Percentiles rank a stretch among this genome's conserved stretches.
phyloP scores from a whole-genome alignment of 805 yeast genomes.

The Metschnikowia cerradonensis region DNA sequence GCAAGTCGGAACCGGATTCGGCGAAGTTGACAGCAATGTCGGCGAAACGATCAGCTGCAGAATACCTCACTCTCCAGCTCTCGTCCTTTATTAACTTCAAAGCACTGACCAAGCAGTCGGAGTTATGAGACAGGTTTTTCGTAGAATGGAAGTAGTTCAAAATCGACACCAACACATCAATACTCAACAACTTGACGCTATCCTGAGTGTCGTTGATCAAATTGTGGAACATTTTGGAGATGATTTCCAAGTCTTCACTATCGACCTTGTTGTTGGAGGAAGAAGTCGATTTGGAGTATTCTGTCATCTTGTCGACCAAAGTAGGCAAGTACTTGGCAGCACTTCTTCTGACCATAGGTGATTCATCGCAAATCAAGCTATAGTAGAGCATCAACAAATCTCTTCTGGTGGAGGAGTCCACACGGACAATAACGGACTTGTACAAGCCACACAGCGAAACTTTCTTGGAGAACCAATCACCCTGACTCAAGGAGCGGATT shows the following conservation, averaged over 20 bases:
- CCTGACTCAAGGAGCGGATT: constrained; percentile 72
- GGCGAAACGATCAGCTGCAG: constrained; percentile 93
- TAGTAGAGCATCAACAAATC: constrained; percentile 64
- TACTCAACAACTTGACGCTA: constrained; percentile 84
- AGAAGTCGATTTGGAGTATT: constrained; percentile 39
- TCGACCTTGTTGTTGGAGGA: constrained; percentile 31
- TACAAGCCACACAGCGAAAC: constrained; percentile 90
- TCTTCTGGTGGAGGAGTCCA: constrained; percentile 50
- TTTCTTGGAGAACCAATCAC: constrained; percentile 92
- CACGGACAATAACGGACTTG: constrained; percentile 61
- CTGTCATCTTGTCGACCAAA: constrained; percentile 53
- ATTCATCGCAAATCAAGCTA: constrained; percentile 79
- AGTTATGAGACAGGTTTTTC: constrained; percentile 54
- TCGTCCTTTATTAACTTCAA: constrained; percentile 76
- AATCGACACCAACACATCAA: constrained; percentile 83
- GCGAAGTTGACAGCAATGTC: constrained; percentile 63
- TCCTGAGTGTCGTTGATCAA: constrained; percentile 87
- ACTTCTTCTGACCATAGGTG: constrained; percentile 96
- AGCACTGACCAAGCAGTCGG: constrained; percentile 61
- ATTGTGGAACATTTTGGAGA: constrained; percentile 77
- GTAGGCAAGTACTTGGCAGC: constrained; percentile 83
- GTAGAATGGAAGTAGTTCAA: constrained; percentile 61
- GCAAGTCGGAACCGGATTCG: constrained; percentile 51
- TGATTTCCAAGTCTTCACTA: constrained; percentile 69
- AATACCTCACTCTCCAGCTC: constrained; percentile 97